Evolutionary conservation across 768 basidiomycete species (phyloP).

Genomic region (Tulasnella sp.): DNA sequence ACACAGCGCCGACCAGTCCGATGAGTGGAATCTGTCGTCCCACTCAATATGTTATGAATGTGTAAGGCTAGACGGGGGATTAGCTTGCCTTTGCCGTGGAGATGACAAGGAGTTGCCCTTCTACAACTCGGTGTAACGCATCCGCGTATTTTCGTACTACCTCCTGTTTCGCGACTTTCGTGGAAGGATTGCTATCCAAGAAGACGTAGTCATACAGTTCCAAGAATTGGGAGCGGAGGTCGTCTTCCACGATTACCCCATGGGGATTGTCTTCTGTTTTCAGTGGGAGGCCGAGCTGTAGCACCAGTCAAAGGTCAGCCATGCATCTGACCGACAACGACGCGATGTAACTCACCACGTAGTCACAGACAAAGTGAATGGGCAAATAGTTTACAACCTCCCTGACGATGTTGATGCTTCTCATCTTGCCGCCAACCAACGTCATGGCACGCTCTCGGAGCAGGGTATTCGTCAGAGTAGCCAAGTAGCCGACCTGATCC

Average conservation of each 20-base stretch:
- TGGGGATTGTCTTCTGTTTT: slow-evolving; percentile 17
- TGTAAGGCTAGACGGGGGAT: slow-evolving; percentile 22
- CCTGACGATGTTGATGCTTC: slow-evolving; percentile 51
- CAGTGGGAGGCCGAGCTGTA: slow-evolving; percentile 16
- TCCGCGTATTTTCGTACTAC: slow-evolving; percentile 35
- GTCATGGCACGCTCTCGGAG: slow-evolving; percentile 42
- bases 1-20: slow-evolving; percentile 44
- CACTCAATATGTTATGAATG: slow-evolving; percentile 35
- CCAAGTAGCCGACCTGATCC: slow-evolving; percentile 19
- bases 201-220: slow-evolving; percentile 15
- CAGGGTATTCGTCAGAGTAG: slow-evolving; percentile 43
- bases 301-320: not conserved
- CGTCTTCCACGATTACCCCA: slow-evolving; percentile 14
- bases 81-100: not conserved
- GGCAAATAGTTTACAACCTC: slow-evolving; percentile 57
- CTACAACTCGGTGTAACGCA: slow-evolving; percentile 14
- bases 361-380: slow-evolving; percentile 53
- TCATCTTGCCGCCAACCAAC: slow-evolving; percentile 42
- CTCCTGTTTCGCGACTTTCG: slow-evolving; percentile 45
- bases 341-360: slow-evolving; percentile 40
- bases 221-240: slow-evolving; percentile 17
- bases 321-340: too few relatives aligned
- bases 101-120: not conserved
- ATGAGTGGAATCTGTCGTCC: slow-evolving; percentile 90
- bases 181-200: slow-evolving; percentile 31